Evolutionary conservation across 208 protist species (phyloP).

Genomic region (Kentomonas sorsogonicus): DNA sequence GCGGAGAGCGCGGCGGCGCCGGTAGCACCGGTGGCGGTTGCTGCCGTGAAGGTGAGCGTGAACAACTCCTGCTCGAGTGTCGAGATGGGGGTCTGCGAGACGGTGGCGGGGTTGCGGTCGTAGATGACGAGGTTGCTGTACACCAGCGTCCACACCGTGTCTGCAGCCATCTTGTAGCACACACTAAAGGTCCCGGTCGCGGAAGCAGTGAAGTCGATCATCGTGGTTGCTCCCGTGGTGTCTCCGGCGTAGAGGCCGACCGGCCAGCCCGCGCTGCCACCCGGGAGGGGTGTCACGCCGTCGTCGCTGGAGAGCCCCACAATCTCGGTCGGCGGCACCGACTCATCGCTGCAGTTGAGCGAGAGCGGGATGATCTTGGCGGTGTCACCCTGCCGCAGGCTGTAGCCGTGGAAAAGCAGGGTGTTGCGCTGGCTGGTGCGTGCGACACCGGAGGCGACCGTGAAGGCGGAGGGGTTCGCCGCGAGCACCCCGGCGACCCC

Average conservation of each 20-base stretch:
- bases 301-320: slow-evolving; percentile 19
- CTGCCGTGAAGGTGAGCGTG: slow-evolving; percentile 52
- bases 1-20: slow-evolving; percentile 18
- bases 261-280: slow-evolving; percentile 27
- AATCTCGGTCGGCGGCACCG: slow-evolving; percentile 46
- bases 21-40: slow-evolving; percentile 14
- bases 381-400: slow-evolving; percentile 41
- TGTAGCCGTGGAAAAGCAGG: slow-evolving; percentile 53
- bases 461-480: slow-evolving; percentile 72
- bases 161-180: slow-evolving; percentile 72
- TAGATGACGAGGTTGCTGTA: slow-evolving; percentile 66
- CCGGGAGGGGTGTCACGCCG: too few relatives aligned
- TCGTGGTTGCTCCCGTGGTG: slow-evolving; percentile 28
- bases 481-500: slow-evolving; percentile 39
- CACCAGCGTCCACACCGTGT: slow-evolving; percentile 87
- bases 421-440: slow-evolving; percentile 44
- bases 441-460: slow-evolving; percentile 32
- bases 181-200: slow-evolving; percentile 60
- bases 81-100: slow-evolving; percentile 41
- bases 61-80: slow-evolving; percentile 79
- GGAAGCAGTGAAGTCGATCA: slow-evolving; percentile 60
- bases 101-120: slow-evolving; percentile 41
- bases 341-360: slow-evolving; percentile 53
- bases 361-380: slow-evolving; percentile 73
- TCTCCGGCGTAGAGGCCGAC: slow-evolving; percentile 29